Percentiles rank a stretch among this genome's conserved stretches.
Conservation (phyloP, 352 stramenopile species). For the Globisporangium canariense region DNA sequence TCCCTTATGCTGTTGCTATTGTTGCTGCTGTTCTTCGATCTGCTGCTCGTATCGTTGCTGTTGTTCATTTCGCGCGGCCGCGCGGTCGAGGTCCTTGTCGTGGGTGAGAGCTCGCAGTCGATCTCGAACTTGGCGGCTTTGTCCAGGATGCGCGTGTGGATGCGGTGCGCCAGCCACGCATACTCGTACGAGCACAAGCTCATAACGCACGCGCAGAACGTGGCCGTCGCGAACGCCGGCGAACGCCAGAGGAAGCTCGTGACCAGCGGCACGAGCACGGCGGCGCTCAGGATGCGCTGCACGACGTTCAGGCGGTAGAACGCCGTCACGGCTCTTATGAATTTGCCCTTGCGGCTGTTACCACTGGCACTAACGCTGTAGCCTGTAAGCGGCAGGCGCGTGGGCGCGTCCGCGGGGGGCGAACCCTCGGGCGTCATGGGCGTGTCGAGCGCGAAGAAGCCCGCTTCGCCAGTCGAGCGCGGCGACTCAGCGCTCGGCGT, state of each 20-base stretch:
- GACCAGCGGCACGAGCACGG: constrained; percentile 58
- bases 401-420: neutral
- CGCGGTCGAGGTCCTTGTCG: neutral
- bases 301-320: constrained; percentile 44
- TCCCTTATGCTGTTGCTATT: neutral
- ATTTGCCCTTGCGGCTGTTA: neutral
- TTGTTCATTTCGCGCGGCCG: neutral
- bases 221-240: constrained; percentile 57
- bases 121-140: constrained; percentile 7
- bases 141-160: constrained; percentile 44
- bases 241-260: constrained; percentile 66
- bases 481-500: constrained; percentile 6
- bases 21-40: neutral
- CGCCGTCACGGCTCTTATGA: neutral
- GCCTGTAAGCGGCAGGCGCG: neutral
- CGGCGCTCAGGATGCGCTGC: constrained; percentile 56
- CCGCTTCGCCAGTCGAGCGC: neutral
- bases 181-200: constrained; percentile 73
- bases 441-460: constrained; percentile 21
- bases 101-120: constrained; percentile 13
- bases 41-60: neutral
- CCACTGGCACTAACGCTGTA: neutral
- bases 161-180: constrained; percentile 63
- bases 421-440: constrained; percentile 10
- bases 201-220: constrained; percentile 59